Base-by-base conservation (phyloP, 768 basidiomycete species). In the Russula ochroleuca region DNA sequence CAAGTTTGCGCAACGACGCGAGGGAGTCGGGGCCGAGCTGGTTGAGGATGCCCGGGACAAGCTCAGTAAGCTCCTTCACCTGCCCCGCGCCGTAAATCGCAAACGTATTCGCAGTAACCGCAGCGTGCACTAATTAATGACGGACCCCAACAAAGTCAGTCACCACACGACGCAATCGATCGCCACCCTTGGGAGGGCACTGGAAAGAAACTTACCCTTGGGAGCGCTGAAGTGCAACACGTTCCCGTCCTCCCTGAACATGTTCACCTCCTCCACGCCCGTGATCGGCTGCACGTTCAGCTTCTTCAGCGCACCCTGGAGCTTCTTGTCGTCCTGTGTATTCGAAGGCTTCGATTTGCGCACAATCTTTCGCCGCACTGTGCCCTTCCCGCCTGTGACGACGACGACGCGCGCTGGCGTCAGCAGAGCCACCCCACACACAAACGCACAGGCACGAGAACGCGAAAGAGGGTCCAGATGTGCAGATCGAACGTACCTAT, bases 251-350 rank as follows among this genome's bases (percentile, higher is more conserved):
- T 99, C 95, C 74, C 85, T 86, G 83, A 99, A 98, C 97, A 99
- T 98, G 84, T 99, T 99, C 70, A 98, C 94, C 79, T 99, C 97
- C 83, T 98, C 97, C 52, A 98, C 94, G 58, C 92, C 94, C 48
- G 86, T 79, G 70, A 98, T 92, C 68, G 95, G 92, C 77, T 94
- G 92, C 67, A 98, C 92, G 75, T 94, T 94, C 72, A 98, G 80
- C 80, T 98, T 99, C 83, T 98, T 98, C 73, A 98, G 83, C 35
- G 94, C 94, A 61, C 87, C 89, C 79, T 98, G 95, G 57, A 98
- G 84, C 79, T 98, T 98, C 80, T 95, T 92, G 82, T 98, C 94
- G 75, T 97, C 95, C 73, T 92, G 92, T 19, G 90, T 86, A 56
- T 84, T 84, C 57, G 89, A 85, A 25, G 91, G 85, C 73, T 90